Evolutionary conservation across 768 basidiomycete species (phyloP).

Genomic region (Mycena pura): DNA sequence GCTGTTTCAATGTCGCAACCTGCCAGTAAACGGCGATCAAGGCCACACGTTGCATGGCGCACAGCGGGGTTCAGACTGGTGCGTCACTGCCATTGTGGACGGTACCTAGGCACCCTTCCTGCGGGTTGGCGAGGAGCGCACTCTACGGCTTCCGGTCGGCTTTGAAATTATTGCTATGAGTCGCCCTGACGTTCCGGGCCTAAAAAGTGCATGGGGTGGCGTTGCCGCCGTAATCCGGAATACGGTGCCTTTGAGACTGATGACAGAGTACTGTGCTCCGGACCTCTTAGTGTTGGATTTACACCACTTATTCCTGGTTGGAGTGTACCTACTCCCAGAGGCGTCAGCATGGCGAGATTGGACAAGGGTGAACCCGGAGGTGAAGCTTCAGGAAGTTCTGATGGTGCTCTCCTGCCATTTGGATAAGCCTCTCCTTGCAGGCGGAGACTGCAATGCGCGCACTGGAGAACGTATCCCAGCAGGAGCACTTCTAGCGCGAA

Average conservation of each 20-base stretch:
- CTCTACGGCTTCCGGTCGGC: neutral
- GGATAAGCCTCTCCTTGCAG: neutral
- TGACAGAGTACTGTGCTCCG: neutral
- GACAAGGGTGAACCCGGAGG: conserved; percentile 1
- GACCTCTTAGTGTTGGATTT: conserved; percentile 12
- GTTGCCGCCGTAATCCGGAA: conserved; percentile 1
- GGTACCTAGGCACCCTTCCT: too few species aligned
- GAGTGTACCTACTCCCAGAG: conserved; percentile 4
- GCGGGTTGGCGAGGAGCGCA: conserved; percentile 7
- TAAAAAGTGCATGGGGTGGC: neutral
- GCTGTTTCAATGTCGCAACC: too few species aligned
- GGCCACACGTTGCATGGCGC: too few species aligned
- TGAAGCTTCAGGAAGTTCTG: neutral
- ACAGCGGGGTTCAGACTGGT: too few species aligned
- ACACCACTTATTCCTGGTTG: neutral
- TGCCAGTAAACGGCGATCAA: too few species aligned
- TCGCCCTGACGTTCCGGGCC: conserved; percentile 5
- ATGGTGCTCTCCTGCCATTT: neutral
- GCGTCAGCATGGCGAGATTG: neutral
- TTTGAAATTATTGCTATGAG: conserved; percentile 12
- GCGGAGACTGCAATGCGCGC: neutral
- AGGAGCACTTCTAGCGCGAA: neutral
- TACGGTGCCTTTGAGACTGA: neutral
- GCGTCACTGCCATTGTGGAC: too few species aligned
- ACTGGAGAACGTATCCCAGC: neutral